A percentile compares a stretch with the other conserved stretches of the same genome.
These are phyloP conservation scores for Vachellia pachyceras DNA, from an alignment of 306 rosid species.

Conservation along the genomic window DNA sequence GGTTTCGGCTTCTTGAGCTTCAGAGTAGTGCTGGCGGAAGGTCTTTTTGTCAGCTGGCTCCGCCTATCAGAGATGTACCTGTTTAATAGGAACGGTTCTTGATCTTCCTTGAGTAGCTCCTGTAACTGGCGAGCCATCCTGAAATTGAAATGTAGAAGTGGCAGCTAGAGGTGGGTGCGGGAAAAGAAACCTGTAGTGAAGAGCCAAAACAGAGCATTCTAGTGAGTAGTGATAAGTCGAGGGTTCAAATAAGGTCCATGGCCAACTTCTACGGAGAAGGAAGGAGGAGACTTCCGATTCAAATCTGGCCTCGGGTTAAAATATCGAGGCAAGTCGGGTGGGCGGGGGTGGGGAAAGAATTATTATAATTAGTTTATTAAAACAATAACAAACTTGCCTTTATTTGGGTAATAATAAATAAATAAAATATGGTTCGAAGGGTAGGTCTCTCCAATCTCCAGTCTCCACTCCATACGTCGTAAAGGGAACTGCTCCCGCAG, in stretches of 20 bases:
- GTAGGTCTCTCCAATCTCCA: constrained; percentile 7
- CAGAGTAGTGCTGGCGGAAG: constrained; percentile 37
- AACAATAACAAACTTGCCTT: constrained; percentile 3
- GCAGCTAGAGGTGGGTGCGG: background rate
- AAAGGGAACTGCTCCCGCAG: background rate
- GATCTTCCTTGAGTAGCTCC: constrained; percentile 65
- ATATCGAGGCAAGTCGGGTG: constrained; percentile 50
- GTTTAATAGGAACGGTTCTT: constrained; percentile 67
- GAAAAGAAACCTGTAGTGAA: background rate
- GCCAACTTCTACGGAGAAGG: constrained; percentile 20
- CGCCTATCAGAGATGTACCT: constrained; percentile 66
- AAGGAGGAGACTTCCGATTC: constrained; percentile 65
- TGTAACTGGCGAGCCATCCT: constrained; percentile 57
- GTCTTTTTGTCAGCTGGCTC: constrained; percentile 49
- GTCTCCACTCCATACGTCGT: constrained; percentile 4
- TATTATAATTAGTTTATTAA: constrained; percentile 13
- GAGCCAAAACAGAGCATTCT: background rate
- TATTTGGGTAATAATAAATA: background rate
- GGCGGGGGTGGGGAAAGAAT: constrained; percentile 44
- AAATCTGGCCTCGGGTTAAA: constrained; percentile 58
- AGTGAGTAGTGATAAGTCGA: background rate
- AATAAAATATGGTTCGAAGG: constrained; percentile 15
- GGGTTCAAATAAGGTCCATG: constrained; percentile 37
- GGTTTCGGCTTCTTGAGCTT: constrained; percentile 51
- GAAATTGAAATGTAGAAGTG: background rate